A percentile compares a stretch with the other conserved stretches of the same genome.
These are phyloP conservation scores for Fistulinella staudtii DNA, from an alignment of 1,284 basidiomycete genomes.

Conservation along the genomic window DNA sequence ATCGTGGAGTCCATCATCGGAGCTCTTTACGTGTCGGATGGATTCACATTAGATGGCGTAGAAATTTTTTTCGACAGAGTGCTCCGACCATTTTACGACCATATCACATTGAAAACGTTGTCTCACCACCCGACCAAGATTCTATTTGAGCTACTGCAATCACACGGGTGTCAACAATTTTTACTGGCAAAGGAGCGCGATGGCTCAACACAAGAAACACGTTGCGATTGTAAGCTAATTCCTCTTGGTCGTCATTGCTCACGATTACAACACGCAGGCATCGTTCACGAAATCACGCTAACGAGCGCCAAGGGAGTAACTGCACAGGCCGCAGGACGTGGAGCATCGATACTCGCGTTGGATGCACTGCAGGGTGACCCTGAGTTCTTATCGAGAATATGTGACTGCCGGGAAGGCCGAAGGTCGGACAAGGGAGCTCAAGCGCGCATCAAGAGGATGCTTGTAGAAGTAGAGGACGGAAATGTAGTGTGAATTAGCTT, in stretches of 20 bases:
- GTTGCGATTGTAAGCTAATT: slow-evolving; percentile 47
- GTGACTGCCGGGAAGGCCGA: slow-evolving; percentile 53
- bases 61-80: slow-evolving; percentile 63
- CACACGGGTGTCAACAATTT: slow-evolving; percentile 63
- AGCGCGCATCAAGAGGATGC: slow-evolving; percentile 36
- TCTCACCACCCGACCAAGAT: slow-evolving; percentile 70
- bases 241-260: slow-evolving; percentile 1
- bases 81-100: slow-evolving; percentile 70
- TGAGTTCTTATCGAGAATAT: slow-evolving; percentile 55
- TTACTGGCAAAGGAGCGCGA: slow-evolving; percentile 47
- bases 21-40: slow-evolving; percentile 71
- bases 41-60: slow-evolving; percentile 55
- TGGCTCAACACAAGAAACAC: slow-evolving; percentile 35
- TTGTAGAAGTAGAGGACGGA: slow-evolving; percentile 33
- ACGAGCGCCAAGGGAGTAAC: slow-evolving; percentile 53
- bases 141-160: slow-evolving; percentile 67
- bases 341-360: slow-evolving; percentile 56
- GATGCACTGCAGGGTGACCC: slow-evolving; percentile 63
- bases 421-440: slow-evolving; percentile 40
- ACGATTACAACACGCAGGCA: slow-evolving; percentile 39
- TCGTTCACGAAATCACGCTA: slow-evolving; percentile 61
- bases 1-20: slow-evolving; percentile 74
- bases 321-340: slow-evolving; percentile 50
- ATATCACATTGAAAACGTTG: slow-evolving; percentile 65
- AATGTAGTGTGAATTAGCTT: slow-evolving; percentile 11